These are phyloP conservation scores for Camelina laxa DNA, from an alignment of 345 rosid genomes.

Conservation along the genomic window DNA sequence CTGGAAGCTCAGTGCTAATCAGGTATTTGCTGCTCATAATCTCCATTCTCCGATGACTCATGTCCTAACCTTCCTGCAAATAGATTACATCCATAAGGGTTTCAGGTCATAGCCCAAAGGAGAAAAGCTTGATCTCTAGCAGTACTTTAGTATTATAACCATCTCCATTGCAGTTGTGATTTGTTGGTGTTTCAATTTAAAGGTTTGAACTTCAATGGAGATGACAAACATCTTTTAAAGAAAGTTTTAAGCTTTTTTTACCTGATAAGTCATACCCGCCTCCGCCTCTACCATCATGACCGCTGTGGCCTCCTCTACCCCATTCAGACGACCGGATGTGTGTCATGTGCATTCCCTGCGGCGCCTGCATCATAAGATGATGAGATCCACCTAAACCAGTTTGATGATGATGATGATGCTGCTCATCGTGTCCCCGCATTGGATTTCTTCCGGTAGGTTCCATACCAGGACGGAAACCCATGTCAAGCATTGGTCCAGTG, in stretches of 20 bases:
- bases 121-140: constrained; percentile 1
- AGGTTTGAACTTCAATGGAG: constrained; percentile 4
- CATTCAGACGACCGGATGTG: constrained; percentile 60
- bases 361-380: constrained; percentile 60
- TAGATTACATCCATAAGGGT: constrained; percentile 20
- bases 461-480: constrained; percentile 52
- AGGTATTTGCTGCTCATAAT: constrained; percentile 53
- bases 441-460: constrained; percentile 64
- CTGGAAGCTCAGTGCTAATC: constrained; percentile 40
- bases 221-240: background rate
- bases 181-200: background rate
- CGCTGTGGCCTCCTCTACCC: constrained; percentile 48
- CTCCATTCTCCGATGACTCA: constrained; percentile 71
- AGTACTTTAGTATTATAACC: background rate
- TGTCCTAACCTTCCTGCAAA: constrained; percentile 59
- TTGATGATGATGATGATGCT: constrained; percentile 38
- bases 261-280: constrained; percentile 64
- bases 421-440: constrained; percentile 55
- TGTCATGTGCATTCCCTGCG: constrained; percentile 53
- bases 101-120: constrained; percentile 3
- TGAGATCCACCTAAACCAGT: constrained; percentile 40
- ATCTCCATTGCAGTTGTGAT: constrained; percentile 2
- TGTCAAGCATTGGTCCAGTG: constrained; percentile 53
- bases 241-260: constrained; percentile 28
- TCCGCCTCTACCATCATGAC: constrained; percentile 42